phyloP scores from a whole-genome alignment of 2,329 filamentous ascomycete genomes.

The Rhytidhysteron rufulum region DNA sequence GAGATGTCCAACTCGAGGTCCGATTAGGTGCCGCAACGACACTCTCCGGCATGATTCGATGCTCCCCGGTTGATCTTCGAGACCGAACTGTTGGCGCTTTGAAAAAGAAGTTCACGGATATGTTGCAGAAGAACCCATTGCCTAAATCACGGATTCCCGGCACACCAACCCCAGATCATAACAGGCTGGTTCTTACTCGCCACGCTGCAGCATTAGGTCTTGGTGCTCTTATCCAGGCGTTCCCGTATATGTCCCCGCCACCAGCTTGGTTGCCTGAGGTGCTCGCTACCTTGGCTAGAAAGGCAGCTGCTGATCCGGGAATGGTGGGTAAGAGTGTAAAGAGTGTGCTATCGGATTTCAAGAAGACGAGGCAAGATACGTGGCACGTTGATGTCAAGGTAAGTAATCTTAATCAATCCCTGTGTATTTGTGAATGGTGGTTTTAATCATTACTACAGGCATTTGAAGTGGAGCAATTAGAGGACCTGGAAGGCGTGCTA shows the following conservation, averaged over 20 bases:
- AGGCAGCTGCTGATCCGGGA: constrained; percentile 82
- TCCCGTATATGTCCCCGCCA: constrained; percentile 91
- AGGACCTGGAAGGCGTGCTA: constrained; percentile 90
- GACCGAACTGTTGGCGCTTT: constrained; percentile 72
- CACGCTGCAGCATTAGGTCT: constrained; percentile 91
- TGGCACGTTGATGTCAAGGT: constrained; percentile 99
- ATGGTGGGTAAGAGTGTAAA: constrained; percentile 96
- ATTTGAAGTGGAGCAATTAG: constrained; percentile 87
- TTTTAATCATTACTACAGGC: constrained; percentile 45
- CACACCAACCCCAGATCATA: constrained; percentile 67
- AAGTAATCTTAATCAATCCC: constrained; percentile 29
- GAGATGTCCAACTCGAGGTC: constrained; percentile 88
- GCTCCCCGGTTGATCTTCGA: constrained; percentile 78
- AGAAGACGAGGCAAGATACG: constrained; percentile 98
- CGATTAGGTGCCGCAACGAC: constrained; percentile 89
- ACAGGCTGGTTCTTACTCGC: constrained; percentile 73
- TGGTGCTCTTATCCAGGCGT: constrained; percentile 87
- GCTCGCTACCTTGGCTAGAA: constrained; percentile 76
- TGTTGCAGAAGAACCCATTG: constrained; percentile 79
- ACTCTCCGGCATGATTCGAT: constrained; percentile 95
- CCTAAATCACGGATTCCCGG: constrained; percentile 63
- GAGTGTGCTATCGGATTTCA: constrained; percentile 90
- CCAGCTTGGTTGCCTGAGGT: constrained; percentile 93
- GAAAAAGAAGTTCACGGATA: constrained; percentile 72
- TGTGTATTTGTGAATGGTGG: constrained; percentile 10